These are phyloP conservation scores for Mycena sp. DNA, from an alignment of 1,284 basidiomycete genomes.

Conservation along the genomic window DNA sequence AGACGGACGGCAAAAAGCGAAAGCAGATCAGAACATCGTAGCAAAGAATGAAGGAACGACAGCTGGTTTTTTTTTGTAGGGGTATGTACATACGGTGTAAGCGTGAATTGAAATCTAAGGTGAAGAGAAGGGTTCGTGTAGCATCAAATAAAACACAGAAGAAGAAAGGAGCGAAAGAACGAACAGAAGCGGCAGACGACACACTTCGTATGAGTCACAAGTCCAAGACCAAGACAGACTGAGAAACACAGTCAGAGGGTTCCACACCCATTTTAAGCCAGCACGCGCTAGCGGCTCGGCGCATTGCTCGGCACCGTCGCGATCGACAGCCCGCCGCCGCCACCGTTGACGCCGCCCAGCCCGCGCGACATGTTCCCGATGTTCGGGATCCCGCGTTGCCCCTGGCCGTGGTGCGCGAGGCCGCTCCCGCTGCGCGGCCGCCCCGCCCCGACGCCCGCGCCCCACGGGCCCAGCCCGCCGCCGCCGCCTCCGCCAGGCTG, in stretches of 20 bases:
- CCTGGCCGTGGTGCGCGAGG: conserved; percentile 20
- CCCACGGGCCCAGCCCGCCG: conserved; percentile 18
- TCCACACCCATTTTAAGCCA: conserved; percentile 19
- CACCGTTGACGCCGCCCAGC: background rate
- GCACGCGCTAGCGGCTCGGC: conserved; percentile 20
- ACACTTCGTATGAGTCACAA: background rate
- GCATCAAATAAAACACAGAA: background rate
- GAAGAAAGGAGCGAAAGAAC: conserved; percentile 1
- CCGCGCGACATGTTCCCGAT: conserved; percentile 27
- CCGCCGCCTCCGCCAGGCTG: conserved; percentile 16
- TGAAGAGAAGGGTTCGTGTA: conserved; percentile 5
- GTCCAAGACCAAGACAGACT: background rate
- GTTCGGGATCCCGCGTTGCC: conserved; percentile 25
- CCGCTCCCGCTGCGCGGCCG: conserved; percentile 31
- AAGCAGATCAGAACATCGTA: conserved; percentile 1
- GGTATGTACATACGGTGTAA: too few relatives aligned
- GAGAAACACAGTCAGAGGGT: background rate
- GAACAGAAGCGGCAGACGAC: too few relatives aligned
- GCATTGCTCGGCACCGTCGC: conserved; percentile 21
- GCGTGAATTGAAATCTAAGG: background rate
- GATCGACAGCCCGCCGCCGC: conserved; percentile 8
- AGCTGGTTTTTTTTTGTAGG: background rate
- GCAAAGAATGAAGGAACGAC: conserved; percentile 1
- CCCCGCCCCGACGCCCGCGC: background rate
- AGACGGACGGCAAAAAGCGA: background rate